These are phyloP conservation scores for Musa itinerans DNA, from an alignment of 176 grass and related monocot species.

Conservation along the genomic window DNA sequence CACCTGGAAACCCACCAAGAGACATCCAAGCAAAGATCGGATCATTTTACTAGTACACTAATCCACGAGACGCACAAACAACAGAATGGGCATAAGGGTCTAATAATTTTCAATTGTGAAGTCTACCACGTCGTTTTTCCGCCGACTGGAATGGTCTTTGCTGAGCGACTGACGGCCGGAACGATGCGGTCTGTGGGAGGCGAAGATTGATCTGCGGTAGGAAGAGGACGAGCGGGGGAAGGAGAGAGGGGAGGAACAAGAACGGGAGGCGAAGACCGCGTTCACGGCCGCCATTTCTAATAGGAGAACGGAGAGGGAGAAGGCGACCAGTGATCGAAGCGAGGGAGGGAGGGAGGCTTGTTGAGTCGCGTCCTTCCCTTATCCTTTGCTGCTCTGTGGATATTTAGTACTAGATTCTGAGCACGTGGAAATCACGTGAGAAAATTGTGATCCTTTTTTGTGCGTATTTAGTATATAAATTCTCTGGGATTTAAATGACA, in stretches of 20 bases:
- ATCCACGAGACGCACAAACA: neutral
- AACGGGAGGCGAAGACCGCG: slow-evolving; percentile 7
- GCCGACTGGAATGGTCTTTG: neutral
- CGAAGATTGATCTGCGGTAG: neutral
- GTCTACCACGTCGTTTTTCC: slow-evolving; percentile 10
- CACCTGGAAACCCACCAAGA: slow-evolving; percentile 20
- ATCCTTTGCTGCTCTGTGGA: too few relatives aligned
- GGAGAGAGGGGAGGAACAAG: slow-evolving; percentile 10
- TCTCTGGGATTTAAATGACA: too few relatives aligned
- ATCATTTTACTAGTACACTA: neutral
- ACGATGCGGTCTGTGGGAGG: neutral
- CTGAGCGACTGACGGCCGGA: neutral
- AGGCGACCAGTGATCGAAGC: too few relatives aligned
- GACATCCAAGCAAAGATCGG: neutral
- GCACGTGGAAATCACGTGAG: too few relatives aligned
- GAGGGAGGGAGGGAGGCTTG: too few relatives aligned
- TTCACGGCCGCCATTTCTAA: slow-evolving; percentile 5
- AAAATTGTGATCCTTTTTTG: too few relatives aligned
- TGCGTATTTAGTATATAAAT: too few relatives aligned
- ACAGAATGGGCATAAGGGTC: neutral
- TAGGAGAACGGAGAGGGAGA: too few relatives aligned
- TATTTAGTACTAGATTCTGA: too few relatives aligned
- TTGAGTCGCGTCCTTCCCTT: too few relatives aligned
- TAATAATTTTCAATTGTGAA: too few relatives aligned
- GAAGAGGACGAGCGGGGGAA: neutral